Evolutionary conservation across 208 protist species (phyloP), one percentile per base, ranked within the genome.

Genomic region (Leptomonas pyrrhocoris): DNA sequence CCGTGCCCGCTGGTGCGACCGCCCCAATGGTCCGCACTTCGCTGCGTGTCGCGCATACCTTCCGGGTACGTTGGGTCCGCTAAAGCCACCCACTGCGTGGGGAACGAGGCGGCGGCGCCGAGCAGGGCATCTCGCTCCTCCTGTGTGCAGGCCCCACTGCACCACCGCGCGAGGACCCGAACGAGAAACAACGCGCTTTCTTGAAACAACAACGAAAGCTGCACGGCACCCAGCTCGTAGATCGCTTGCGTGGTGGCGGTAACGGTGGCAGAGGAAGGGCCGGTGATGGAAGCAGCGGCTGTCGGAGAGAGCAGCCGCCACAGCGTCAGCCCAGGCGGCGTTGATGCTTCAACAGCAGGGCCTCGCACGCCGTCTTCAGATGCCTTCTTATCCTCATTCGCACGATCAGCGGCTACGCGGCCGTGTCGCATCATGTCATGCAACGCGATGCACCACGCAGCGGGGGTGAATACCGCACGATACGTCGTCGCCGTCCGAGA

Each of bases 11-110:
- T 36, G 4, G 45, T 18, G 19, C 0, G 15, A 7, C 2, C 30
- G 11, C 30, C 30, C 4, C 55, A 18, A 15, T n/a, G n/a, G n/a
- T n/a, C n/a, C n/a, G n/a, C n/a, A 18, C 6, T 31, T 4, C 23
- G 49, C 30, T n/a, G 51, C 28, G 51, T 38, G 27, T 38, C 18
- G 3, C 13, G 18, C 58, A 40, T 4, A 11, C 9, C 13, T 27
- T 9, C 30, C 7, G 59, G 15, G 36, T 8, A 30, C 16, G 58
- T 25, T 6, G 58, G n/a, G 40, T 12, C 34, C 4, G 54, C 28
- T 40, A 77, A 31, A 23, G 63, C 46, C 71, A 77, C 66, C 71
- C 71, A 77, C 28, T 60, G 71, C 16, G 71, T 71, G n/a, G 71
- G 71, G 23, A 60, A 63, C 48, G 55, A n/a, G 16, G 63, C 38